These are phyloP conservation scores for Escovopsis sp. DNA, from an alignment of 2,329 filamentous ascomycete genomes.

Conservation along the genomic window DNA sequence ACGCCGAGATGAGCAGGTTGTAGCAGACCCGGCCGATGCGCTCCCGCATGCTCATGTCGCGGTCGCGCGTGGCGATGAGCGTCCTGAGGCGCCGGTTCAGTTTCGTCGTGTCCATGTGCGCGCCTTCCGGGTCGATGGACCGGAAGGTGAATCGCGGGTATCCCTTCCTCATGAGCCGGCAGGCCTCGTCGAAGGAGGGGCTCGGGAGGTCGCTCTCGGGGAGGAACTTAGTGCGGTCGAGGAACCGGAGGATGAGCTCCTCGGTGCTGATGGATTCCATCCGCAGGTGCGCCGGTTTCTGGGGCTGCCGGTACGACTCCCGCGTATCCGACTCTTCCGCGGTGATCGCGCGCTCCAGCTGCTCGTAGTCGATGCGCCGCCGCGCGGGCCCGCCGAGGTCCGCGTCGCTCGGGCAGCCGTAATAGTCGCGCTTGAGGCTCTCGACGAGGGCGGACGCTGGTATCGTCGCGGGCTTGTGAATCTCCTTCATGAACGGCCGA, in stretches of 20 bases:
- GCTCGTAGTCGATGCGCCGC: constrained; percentile 15
- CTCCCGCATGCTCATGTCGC: constrained; percentile 16
- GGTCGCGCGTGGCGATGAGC: constrained; percentile 11
- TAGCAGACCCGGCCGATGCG: constrained; percentile 36
- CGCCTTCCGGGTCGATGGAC: constrained; percentile 13
- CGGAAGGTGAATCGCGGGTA: constrained; percentile 14
- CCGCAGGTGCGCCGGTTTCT: constrained; percentile 14
- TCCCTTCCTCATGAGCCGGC: constrained; percentile 8
- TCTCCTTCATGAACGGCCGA: constrained; percentile 23
- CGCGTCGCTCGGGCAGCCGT: constrained; percentile 12
- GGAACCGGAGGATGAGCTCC: constrained; percentile 16
- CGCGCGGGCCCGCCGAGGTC: constrained; percentile 8
- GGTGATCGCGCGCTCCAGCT: constrained; percentile 15
- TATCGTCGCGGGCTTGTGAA: constrained; percentile 16
- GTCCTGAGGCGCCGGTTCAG: constrained; percentile 18
- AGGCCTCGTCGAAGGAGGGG: constrained; percentile 17
- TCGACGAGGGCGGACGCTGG: constrained; percentile 14
- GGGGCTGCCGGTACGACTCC: constrained; percentile 10
- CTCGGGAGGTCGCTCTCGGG: constrained; percentile 10
- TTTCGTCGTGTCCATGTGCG: constrained; percentile 11
- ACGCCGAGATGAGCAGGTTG: constrained; percentile 48
- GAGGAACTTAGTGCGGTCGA: constrained; percentile 13
- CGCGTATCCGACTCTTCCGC: constrained; percentile 13
- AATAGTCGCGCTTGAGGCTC: constrained; percentile 15
- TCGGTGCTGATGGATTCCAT: constrained; percentile 13